phyloP scores from a whole-genome alignment of 148 eudicot species.

The Camellia sinensis region DNA sequence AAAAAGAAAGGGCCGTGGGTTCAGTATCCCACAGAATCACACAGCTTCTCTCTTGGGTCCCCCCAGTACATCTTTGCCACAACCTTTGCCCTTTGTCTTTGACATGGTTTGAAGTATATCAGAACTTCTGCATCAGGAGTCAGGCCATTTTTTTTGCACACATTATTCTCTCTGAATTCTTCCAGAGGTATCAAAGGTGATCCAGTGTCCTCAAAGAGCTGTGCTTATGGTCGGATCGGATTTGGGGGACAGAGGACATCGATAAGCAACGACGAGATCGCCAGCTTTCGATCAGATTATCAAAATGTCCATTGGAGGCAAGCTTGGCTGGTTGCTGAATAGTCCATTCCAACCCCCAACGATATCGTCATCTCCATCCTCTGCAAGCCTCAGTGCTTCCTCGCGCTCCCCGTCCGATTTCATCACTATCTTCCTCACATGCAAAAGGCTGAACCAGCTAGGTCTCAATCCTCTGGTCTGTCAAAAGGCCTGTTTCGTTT shows the following conservation, averaged over 20 bases:
- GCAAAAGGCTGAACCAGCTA: too few species aligned
- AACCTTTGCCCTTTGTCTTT: conserved; percentile 35
- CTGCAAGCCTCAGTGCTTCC: too few species aligned
- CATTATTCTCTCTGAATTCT: conserved; percentile 38
- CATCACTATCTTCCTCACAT: too few species aligned
- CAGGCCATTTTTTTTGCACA: conserved; percentile 45
- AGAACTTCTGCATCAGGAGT: conserved; percentile 44
- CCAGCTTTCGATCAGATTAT: conserved; percentile 41
- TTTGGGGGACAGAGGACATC: conserved; percentile 46
- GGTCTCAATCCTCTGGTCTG: too few species aligned
- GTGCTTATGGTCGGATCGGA: conserved; percentile 44
- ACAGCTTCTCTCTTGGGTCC: conserved; percentile 53
- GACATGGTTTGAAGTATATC: conserved; percentile 38
- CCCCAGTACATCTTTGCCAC: conserved; percentile 57
- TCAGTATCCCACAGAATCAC: conserved; percentile 44
- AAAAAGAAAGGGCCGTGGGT: too few species aligned
- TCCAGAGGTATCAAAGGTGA: conserved; percentile 51
- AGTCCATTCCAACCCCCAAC: conserved; percentile 55
- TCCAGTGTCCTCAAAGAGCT: conserved; percentile 48
- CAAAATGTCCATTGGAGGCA: conserved; percentile 43
- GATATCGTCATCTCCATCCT: too few species aligned
- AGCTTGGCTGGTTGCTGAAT: conserved; percentile 47
- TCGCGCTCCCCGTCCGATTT: too few species aligned
- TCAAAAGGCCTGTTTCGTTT: too few species aligned
- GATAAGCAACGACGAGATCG: conserved; percentile 33